Base-by-base conservation (phyloP, 352 stramenopile genomes). In the Globisporangium cystogenes region DNA sequence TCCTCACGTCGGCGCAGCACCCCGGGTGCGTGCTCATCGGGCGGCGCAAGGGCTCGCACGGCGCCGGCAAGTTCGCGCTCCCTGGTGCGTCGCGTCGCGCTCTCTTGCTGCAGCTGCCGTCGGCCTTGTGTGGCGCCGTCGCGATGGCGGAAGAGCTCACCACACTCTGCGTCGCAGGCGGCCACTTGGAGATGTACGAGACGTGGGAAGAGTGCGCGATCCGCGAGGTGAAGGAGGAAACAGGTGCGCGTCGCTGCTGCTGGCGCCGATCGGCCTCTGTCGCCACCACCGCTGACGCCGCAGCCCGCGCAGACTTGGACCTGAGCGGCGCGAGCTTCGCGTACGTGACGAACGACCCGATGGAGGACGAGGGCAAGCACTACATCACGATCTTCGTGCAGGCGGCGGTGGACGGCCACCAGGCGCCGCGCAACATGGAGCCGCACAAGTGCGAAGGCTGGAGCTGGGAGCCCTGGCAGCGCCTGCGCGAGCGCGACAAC, bases 361-460 rank as follows among this genome's bases (percentile, higher is more conserved):
- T 91, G 80, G 66, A 86, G 55, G 68, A 87, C 51, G 76, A 91
- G 55, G 72, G 60, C 57, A 92, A 90, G 54, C 82, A 93, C 62
- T 93, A 91, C 67, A 89, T 91, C 51, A 93, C 83, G 41, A 87
- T 93, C 57, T 79, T 92, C 48, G 87, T 90, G 75, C 76, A 90
- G 46, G 79, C 81, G 3, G 51, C 51, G 3, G 74, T 93, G 36
- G 57, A 65, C n/a, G 53, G 67, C 26, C 58, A 60, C 31, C 77
- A 90, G 55, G 65, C 62, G 27, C 59, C 79, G 29, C 60, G 60
- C 42, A 88, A 89, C 65, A 92, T 91, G 80, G 83, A 93, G 65
- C 80, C 81, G 1, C 52, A 85, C 72, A 93, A 93, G 62, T 93
- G 83, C 58, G 78, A 84, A 41, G 80, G 80, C 46, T 93, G 82